Evolutionary conservation across 345 rosid species (phyloP).

Genomic region (Raphanus sativus): DNA sequence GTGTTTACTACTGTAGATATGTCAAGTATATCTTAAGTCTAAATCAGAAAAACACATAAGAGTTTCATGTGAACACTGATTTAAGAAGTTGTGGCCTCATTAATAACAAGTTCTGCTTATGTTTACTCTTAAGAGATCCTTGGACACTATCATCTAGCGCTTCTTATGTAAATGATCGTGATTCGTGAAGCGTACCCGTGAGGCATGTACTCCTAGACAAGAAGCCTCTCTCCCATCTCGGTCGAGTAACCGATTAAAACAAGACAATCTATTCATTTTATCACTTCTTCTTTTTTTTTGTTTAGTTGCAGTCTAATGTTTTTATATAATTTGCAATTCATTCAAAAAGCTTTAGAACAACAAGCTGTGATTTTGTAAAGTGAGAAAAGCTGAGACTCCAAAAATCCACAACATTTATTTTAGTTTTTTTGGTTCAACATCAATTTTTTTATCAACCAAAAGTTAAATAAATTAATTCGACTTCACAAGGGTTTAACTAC

Average conservation of each 20-base stretch:
- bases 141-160: constrained; percentile 1
- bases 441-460: too few species aligned
- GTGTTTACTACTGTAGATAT: not conserved
- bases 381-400: not conserved
- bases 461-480: too few species aligned
- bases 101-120: not conserved
- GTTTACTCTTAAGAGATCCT: not conserved
- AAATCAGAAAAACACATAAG: not conserved
- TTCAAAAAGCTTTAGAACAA: not conserved
- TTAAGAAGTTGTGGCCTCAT: not conserved
- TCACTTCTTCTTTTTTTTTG: too few species aligned
- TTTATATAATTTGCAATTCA: not conserved
- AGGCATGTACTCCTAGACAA: constrained; percentile 82
- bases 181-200: constrained; percentile 53
- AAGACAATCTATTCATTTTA: constrained; percentile 10
- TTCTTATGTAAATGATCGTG: constrained; percentile 53
- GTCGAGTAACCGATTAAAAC: constrained; percentile 68
- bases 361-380: not conserved
- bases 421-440: too few species aligned
- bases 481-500: too few species aligned
- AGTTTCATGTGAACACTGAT: not conserved
- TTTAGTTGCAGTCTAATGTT: not conserved
- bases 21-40: not conserved
- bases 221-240: constrained; percentile 84
- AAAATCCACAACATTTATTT: not conserved